Evolutionary conservation across 768 basidiomycete genomes (phyloP), one percentile per base, ranked within the genome.

Genomic region (Suillus subluteus): DNA sequence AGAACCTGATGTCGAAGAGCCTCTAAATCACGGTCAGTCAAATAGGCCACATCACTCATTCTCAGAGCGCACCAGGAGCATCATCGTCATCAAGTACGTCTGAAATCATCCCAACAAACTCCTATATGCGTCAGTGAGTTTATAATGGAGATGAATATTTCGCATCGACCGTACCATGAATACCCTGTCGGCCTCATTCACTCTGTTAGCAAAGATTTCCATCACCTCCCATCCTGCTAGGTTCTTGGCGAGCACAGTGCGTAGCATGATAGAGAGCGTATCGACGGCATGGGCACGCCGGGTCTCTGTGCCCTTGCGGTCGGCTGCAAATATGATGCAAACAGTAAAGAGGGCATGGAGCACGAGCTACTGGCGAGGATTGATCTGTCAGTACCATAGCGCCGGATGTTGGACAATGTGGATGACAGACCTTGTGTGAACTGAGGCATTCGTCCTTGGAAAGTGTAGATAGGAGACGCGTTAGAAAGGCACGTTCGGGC

Each of bases 211-310:
- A 54, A 91, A 82, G 30, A 89, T 73, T 48, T 90, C 86, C 89
- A 91, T 91, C 8, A 87, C 82, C 71, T 91, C 90, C 88, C 87
- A 91, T 38, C 91, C 90, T 4, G 86, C 82, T 1, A 87, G 73
- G 63, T 85, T 84, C 76, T 91, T 91, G 44, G 78, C 79, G 62
- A 91, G 77, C 21, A 89, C 72, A 63, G 79, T 79, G 12, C 83
- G 81, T 26, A 84, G 71, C 4, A 87, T 40, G 16, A 87, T 75
- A 0, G 82, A 76, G 43, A 90, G 74, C 1, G 86, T 87, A 69
- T 86, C 81, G 18, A 90, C 68, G 4, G 88, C 84, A 68, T 86
- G 82, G 21, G 67, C 23, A 8, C 73, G 26, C 26, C 26, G 70
- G 12, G 69, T 44, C 23, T 40, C 63, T 18, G 23, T 79, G 74